Evolutionary conservation across 2,329 filamentous ascomycete species (phyloP), one percentile per base, ranked within the genome.

Genomic region (Xylaria sp.): DNA sequence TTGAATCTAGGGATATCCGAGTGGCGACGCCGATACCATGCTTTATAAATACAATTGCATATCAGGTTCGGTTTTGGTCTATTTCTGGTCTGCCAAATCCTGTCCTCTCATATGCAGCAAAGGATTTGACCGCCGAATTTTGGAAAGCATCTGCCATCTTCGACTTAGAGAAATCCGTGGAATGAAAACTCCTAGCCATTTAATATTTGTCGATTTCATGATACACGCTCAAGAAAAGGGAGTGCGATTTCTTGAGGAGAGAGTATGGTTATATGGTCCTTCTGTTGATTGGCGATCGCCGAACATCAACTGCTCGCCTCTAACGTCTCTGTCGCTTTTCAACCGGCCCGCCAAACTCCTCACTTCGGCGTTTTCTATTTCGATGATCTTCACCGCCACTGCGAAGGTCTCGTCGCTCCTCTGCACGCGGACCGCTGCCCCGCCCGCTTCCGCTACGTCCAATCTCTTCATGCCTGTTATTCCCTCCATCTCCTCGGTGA

Each of bases 261-360:
- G 28, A 60, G 36, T 50, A 48, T 65, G 55, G 59, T 39, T 34
- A 45, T 52, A 48, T n/a, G 18, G 36, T 18, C 43, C 48, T 56
- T 8, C 25, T 43, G 52, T 12, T 52, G 45, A 39, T 28, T 39
- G 53, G 32, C 32, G 9, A 46, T 43, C 23, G 60, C 34, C 32
- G 56, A 34, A 46, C 13, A 56, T 28, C 39, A 60, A 5, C 9
- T 52, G 34, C 25, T 28, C 36, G 50, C 28, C n/a, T 13, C 72
- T 78, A 77, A 76, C 81, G 86, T 77, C 86, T 82, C 70, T 80
- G 82, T 76, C 86, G 81, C 81, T 89, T 89, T 68, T 88, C 86
- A 66, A 61, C 67, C 41, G 76, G 73, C 52, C 74, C 65, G 57
- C 65, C 72, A 65, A 82, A 82, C 60, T 86, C 86, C 67, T 87